Evolutionary conservation across 1,284 basidiomycete species (phyloP), one percentile per base, ranked within the genome.

Genomic region (Lentinus polychrous): DNA sequence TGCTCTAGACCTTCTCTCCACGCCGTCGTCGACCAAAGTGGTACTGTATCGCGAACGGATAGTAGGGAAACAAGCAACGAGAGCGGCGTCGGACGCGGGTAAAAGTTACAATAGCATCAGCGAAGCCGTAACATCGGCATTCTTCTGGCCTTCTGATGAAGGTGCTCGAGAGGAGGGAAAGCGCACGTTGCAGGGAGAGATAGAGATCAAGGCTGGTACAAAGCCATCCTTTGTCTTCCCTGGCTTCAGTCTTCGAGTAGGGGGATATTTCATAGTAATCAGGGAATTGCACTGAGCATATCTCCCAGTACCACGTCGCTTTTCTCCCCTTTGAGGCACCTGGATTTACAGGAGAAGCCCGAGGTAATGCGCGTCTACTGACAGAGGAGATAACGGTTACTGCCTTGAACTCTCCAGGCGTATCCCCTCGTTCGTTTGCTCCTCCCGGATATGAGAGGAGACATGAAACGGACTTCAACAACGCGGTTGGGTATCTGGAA

Each of bases 141-240:
- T 69, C 34, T 78, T 78, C 59, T 80, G 78, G 75, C 65, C 70
- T 0, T 59, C 66, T 3, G 60, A 59, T 2, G 66, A 70, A 20
- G 61, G 64, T 14, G 57, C 52, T 6, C 51, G 54, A 20, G 53
- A 57, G 46, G 36, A 55, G 42, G 57, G 66, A 22, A 64, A 59
- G 35, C 64, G 74, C 15, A 57, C 64, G 23, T 57, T 81, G 12
- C 66, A 70, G 42, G 80, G 81, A 7, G 79, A 82, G 59, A 54
- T 83, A 23, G 69, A 75, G 8, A 61, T 80, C 20, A 64, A 67
- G 51, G 71, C 61, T 51, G 61, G 59, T 11, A 46, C 75, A 43
- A 81, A 75, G 55, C 74, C 73, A 2, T 76, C 71, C 42, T 80
- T 81, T 56, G 53, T 69, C 23, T 82, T 82, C 57, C 76, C 76